Evolutionary conservation across 2,329 filamentous ascomycete genomes (phyloP).

Genomic region (Curvularia eragrostidis): DNA sequence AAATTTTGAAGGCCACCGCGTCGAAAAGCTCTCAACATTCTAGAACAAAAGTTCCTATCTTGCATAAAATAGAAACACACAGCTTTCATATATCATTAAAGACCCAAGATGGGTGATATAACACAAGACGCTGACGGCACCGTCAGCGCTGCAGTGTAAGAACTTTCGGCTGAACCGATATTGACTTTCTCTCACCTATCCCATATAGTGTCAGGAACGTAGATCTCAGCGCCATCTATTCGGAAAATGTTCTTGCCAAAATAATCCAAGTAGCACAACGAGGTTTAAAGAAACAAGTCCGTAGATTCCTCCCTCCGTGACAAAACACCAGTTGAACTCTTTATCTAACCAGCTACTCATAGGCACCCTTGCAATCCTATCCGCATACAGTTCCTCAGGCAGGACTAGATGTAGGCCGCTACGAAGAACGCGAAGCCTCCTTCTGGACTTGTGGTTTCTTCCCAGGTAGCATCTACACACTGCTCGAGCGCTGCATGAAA

Average conservation of each 20-base stretch:
- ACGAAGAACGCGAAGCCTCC: slow-evolving; percentile 46
- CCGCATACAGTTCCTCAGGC: slow-evolving; percentile 45
- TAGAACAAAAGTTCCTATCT: background rate
- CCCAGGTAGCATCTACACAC: slow-evolving; percentile 43
- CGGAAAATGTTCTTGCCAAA: slow-evolving; percentile 41
- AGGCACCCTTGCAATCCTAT: slow-evolving; percentile 40
- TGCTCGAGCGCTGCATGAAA: slow-evolving; percentile 41
- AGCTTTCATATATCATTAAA: background rate
- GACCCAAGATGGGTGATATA: slow-evolving; percentile 14
- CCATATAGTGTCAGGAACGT: slow-evolving; percentile 32
- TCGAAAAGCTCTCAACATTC: background rate
- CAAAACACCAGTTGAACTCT: background rate
- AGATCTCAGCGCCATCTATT: slow-evolving; percentile 37
- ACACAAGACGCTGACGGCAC: background rate
- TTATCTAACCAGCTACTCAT: background rate
- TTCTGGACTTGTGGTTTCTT: slow-evolving; percentile 50
- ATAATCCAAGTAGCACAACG: slow-evolving; percentile 44
- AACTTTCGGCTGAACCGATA: background rate
- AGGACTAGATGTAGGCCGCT: slow-evolving; percentile 32
- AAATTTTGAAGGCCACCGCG: background rate
- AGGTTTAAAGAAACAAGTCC: slow-evolving; percentile 34
- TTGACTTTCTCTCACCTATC: background rate
- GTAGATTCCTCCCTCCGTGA: background rate
- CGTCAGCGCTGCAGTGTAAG: slow-evolving; percentile 19
- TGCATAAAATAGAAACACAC: background rate